phyloP scores from a whole-genome alignment of 164 flowering plant species.

The Vitis labrusca region DNA sequence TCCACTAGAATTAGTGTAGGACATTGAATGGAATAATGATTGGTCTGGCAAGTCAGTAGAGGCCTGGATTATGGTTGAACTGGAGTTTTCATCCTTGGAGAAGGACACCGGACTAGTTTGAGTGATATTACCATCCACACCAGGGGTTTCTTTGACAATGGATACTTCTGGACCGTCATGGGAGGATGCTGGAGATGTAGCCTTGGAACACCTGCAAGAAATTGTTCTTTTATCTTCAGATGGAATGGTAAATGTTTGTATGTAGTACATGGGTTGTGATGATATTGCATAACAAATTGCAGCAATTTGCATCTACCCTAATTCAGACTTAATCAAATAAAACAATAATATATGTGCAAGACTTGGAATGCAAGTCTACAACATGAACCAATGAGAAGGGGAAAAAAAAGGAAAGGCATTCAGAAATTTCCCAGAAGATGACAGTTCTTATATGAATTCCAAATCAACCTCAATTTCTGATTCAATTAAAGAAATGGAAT shows the following conservation, averaged over 20 bases:
- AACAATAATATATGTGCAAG: not conserved
- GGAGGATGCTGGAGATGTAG: conserved; percentile 18
- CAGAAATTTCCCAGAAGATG: no score
- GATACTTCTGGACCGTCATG: conserved; percentile 38
- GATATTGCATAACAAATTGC: not conserved
- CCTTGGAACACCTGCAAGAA: conserved; percentile 44
- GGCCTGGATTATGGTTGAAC: conserved; percentile 34
- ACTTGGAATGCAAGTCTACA: no score
- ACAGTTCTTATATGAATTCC: no score
- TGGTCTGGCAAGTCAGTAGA: conserved; percentile 37
- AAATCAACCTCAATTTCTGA: no score
- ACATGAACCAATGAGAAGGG: no score
- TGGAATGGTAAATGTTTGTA: not conserved
- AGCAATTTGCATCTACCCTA: not conserved
- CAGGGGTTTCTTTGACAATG: conserved; percentile 55
- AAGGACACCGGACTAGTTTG: conserved; percentile 26
- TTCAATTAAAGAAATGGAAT: no score
- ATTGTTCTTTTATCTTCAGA: not conserved
- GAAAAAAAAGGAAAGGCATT: no score
- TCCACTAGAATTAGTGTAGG: conserved; percentile 19
- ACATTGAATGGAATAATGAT: conserved; percentile 21
- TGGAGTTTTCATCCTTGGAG: conserved; percentile 37
- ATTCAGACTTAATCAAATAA: not conserved
- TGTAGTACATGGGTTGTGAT: not conserved
- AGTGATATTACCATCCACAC: conserved; percentile 4